These are phyloP conservation scores for Mycothermus thermophilus DNA, from an alignment of 495 filamentous ascomycete genomes.

Conservation along the genomic window DNA sequence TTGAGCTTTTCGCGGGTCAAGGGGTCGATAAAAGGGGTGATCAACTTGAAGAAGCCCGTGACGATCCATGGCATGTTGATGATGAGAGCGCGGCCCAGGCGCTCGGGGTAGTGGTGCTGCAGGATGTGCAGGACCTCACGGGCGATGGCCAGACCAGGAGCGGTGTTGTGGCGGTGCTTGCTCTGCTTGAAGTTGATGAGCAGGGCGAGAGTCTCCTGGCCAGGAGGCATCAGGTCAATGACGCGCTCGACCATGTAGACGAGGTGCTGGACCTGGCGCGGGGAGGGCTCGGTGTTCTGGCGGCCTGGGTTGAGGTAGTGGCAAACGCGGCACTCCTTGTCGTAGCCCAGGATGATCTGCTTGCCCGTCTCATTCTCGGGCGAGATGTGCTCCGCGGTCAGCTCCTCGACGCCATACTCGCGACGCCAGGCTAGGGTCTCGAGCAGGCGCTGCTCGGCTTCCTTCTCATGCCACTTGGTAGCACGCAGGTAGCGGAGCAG, in stretches of 20 bases:
- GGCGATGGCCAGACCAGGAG: conserved; percentile 59
- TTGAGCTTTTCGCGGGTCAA: conserved; percentile 80
- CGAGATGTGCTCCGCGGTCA: conserved; percentile 72
- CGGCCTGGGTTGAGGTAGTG: conserved; percentile 76
- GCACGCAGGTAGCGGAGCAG: conserved; percentile 86
- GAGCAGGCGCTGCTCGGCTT: conserved; percentile 64
- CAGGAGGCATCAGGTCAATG: conserved; percentile 73
- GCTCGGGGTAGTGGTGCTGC: conserved; percentile 88
- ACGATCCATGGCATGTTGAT: conserved; percentile 84
- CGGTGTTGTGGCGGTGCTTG: conserved; percentile 59
- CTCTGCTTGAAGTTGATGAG: conserved; percentile 69
- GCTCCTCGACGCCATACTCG: conserved; percentile 62
- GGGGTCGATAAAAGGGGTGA: conserved; percentile 93
- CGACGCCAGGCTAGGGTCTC: conserved; percentile 75
- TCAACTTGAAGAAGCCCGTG: conserved; percentile 82
- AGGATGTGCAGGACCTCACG: conserved; percentile 72
- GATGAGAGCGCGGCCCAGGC: conserved; percentile 76
- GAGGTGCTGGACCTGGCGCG: conserved; percentile 86
- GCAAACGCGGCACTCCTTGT: conserved; percentile 70
- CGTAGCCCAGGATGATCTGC: conserved; percentile 76
- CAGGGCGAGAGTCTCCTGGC: conserved; percentile 72
- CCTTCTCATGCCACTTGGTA: conserved; percentile 70
- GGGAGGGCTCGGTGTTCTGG: conserved; percentile 81
- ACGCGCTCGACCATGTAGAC: conserved; percentile 90
- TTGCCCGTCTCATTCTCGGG: conserved; percentile 94